These are phyloP conservation scores for Eucalyptus dawsonii DNA, from an alignment of 345 rosid genomes.

Conservation along the genomic window DNA sequence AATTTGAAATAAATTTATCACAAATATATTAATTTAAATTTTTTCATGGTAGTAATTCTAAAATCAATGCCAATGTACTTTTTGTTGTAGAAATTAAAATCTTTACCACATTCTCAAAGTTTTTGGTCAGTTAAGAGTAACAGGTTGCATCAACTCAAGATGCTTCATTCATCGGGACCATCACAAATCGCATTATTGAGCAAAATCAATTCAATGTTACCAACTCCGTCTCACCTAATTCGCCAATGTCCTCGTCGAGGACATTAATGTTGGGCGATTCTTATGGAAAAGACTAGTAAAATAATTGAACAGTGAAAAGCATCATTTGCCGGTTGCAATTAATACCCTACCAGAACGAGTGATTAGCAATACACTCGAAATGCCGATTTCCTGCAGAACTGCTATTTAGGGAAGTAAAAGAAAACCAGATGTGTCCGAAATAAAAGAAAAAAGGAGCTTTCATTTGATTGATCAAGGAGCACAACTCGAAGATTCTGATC, in stretches of 20 bases:
- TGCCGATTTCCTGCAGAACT: background rate
- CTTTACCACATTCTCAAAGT: background rate
- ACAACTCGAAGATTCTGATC: background rate
- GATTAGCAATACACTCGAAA: background rate
- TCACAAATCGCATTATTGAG: background rate
- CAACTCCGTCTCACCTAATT: background rate
- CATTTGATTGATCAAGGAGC: background rate
- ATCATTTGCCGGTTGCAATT: background rate
- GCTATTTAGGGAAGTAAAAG: background rate
- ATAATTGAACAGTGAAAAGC: background rate
- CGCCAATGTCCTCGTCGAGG: background rate
- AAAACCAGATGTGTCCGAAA: background rate
- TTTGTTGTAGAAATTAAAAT: background rate
- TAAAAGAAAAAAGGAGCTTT: background rate
- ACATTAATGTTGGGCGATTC: background rate
- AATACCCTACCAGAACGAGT: background rate
- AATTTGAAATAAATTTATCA: no score
- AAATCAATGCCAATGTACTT: background rate
- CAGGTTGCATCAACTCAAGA: background rate
- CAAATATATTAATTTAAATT: no score
- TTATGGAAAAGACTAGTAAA: background rate
- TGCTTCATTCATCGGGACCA: background rate
- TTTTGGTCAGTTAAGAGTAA: fast-evolving
- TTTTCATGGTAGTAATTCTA: no score
- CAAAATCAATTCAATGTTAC: background rate